A percentile compares a stretch with the other conserved stretches of the same genome.
phyloP scores from a whole-genome alignment of 140 eudicot genomes.

The Stevia rebaudiana region DNA sequence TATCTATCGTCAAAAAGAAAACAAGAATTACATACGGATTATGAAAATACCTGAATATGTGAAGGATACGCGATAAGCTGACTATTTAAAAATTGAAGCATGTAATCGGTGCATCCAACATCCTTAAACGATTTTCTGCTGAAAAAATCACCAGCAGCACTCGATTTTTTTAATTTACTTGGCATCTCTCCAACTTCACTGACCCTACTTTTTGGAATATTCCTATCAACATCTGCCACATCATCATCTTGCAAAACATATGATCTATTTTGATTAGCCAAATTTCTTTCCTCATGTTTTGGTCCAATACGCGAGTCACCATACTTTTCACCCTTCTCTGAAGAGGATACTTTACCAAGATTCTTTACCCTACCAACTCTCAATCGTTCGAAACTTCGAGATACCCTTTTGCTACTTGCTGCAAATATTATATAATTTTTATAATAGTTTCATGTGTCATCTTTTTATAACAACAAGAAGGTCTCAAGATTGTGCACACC shows the following conservation, averaged over 20 bases:
- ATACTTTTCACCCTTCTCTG: conserved; percentile 28
- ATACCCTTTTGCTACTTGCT: conserved; percentile 27
- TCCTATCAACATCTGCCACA: not conserved
- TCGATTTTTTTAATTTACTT: conserved; percentile 33
- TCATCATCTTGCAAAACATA: conserved; percentile 6
- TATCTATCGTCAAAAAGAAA: not conserved
- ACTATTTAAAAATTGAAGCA: conserved; percentile 51
- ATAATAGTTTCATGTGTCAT: not conserved
- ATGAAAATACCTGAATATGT: conserved; percentile 67
- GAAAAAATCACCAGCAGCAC: conserved; percentile 48
- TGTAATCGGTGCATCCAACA: conserved; percentile 59
- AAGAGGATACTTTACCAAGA: conserved; percentile 43
- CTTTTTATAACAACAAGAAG: not conserved
- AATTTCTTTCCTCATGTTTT: conserved; percentile 12
- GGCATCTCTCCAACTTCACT: conserved; percentile 15
- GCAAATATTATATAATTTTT: conserved; percentile 4
- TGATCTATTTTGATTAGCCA: conserved; percentile 12
- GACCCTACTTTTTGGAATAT: conserved; percentile 2
- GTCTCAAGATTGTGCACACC: not conserved
- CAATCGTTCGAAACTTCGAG: conserved; percentile 63
- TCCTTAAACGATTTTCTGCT: conserved; percentile 77
- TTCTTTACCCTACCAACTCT: conserved; percentile 55
- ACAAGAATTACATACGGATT: conserved; percentile 3
- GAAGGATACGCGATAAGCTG: conserved; percentile 67
- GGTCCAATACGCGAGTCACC: conserved; percentile 12